Evolutionary conservation across 805 yeast species (phyloP).

Genomic region (Nakazawaea ishiwadae): DNA sequence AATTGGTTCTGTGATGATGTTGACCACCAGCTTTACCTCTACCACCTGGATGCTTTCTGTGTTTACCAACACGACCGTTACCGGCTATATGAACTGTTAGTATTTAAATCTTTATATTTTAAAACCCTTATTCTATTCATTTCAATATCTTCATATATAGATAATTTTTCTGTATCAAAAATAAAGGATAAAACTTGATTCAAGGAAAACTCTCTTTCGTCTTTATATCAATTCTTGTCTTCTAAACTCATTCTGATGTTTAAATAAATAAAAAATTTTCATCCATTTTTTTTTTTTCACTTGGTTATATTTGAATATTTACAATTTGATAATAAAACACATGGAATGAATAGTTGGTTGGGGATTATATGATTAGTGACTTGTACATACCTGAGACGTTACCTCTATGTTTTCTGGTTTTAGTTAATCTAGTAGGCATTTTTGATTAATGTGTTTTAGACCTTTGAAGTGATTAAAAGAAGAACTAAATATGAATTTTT

Average conservation of each 20-base stretch:
- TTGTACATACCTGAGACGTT: constrained; percentile 93
- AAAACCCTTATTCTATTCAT: neutral
- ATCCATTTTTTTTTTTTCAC: too few relatives aligned
- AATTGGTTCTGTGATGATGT: constrained; percentile 99
- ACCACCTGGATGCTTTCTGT: constrained; percentile 99
- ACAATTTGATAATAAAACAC: too few relatives aligned
- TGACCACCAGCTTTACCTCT: constrained; percentile 99
- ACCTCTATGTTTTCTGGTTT: constrained; percentile 99
- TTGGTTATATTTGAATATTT: too few relatives aligned
- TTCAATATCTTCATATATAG: too few relatives aligned
- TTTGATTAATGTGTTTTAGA: constrained; percentile 1
- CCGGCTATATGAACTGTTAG: constrained; percentile 65
- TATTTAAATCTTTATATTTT: neutral
- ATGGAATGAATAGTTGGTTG: too few relatives aligned
- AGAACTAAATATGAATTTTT: neutral
- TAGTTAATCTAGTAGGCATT: constrained; percentile 99
- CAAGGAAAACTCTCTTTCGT: too few relatives aligned
- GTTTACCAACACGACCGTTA: constrained; percentile 99
- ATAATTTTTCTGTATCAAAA: too few relatives aligned
- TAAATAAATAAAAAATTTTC: too few relatives aligned
- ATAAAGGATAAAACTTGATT: too few relatives aligned
- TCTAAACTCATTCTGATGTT: too few relatives aligned
- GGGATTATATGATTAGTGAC: neutral
- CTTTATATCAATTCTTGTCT: too few relatives aligned
- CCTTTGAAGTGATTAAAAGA: neutral